phyloP scores from a whole-genome alignment of 2,329 filamentous ascomycete species.

The Fonsecaea pedrosoi region DNA sequence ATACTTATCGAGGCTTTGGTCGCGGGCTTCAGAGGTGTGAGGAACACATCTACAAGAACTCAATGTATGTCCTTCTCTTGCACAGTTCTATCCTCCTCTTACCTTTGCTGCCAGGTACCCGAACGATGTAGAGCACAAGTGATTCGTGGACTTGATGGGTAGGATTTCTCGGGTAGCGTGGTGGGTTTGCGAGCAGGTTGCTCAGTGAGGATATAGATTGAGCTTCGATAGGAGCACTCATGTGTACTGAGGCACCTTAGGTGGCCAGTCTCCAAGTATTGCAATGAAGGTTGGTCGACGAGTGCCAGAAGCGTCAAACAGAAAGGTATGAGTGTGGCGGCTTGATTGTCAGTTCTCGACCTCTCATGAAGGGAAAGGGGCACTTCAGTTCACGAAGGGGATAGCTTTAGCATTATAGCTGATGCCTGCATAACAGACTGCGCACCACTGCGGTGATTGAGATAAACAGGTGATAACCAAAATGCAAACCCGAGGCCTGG shows the following conservation, averaged over 20 bases:
- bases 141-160: constrained; percentile 72
- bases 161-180: constrained; percentile 80
- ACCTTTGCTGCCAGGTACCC: constrained; percentile 91
- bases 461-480: not conserved
- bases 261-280: not conserved
- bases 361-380: not conserved
- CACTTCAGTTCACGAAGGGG: not conserved
- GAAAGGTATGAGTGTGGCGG: not conserved
- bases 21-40: constrained; percentile 88
- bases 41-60: constrained; percentile 75
- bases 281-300: not conserved
- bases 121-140: constrained; percentile 85
- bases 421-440: constrained; percentile 9
- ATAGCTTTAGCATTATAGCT: constrained; percentile 19
- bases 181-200: constrained; percentile 81
- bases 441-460: not conserved
- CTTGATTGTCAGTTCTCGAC: constrained; percentile 1
- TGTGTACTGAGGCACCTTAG: constrained; percentile 21
- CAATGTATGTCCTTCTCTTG: constrained; percentile 30
- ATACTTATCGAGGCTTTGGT: constrained; percentile 81
- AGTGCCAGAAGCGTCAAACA: not conserved
- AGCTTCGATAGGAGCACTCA: constrained; percentile 68
- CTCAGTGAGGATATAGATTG: constrained; percentile 82
- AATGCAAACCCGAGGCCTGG: not conserved
- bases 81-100: constrained; percentile 37